Conservation (phyloP, 108 stramenopile species). For the Cyclotella cryptica region DNA sequence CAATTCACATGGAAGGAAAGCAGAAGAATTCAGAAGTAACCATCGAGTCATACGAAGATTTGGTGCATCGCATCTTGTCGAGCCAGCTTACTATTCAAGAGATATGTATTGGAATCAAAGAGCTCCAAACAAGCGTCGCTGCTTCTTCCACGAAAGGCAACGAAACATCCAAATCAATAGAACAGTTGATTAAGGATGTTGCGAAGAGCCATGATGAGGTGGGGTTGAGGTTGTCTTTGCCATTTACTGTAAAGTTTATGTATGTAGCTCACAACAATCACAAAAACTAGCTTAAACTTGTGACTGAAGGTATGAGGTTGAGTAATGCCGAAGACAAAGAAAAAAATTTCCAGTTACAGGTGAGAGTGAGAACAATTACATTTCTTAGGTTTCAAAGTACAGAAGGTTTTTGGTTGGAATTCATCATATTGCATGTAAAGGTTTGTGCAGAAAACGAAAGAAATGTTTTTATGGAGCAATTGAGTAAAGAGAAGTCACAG, state of each 20-base stretch:
- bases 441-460: constrained; percentile 35
- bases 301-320: constrained; percentile 16
- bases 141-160: neutral
- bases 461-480: constrained; percentile 12
- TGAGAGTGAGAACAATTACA: neutral
- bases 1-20: neutral
- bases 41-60: constrained; percentile 8
- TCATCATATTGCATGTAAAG: constrained; percentile 2
- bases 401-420: neutral
- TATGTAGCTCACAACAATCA: constrained; percentile 2
- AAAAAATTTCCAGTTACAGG: constrained; percentile 20
- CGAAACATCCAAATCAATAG: constrained; percentile 23
- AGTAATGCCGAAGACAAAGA: constrained; percentile 25
- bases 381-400: neutral
- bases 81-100: constrained; percentile 20
- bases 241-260: neutral
- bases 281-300: constrained; percentile 3
- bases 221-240: neutral
- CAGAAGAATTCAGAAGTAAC: neutral
- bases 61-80: constrained; percentile 16
- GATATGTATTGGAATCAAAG: constrained; percentile 27
- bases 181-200: constrained; percentile 8
- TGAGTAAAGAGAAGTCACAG: constrained; percentile 24
- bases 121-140: constrained; percentile 9
- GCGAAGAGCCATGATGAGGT: constrained; percentile 16